Conservation (phyloP, 192 early-diverging fungal genomes). For the Coemansia sp. region DNA sequence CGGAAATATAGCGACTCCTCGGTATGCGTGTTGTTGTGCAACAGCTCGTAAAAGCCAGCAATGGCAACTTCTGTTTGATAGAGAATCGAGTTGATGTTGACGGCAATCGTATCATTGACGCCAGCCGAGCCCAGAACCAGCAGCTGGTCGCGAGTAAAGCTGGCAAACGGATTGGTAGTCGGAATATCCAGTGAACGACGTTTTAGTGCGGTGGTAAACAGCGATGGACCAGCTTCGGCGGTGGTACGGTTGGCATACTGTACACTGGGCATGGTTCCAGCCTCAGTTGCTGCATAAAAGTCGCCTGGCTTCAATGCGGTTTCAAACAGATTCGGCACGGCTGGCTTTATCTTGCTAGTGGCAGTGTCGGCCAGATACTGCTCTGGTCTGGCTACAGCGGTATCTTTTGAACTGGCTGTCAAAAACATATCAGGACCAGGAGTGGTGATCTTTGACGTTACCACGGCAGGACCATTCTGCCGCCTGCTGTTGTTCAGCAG, state of each 20-base stretch:
- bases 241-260: slow-evolving; percentile 23
- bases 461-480: background rate
- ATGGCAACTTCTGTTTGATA: slow-evolving; percentile 51
- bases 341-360: slow-evolving; percentile 11
- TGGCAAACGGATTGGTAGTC: slow-evolving; percentile 25
- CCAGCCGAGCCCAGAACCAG: slow-evolving; percentile 50
- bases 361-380: slow-evolving; percentile 13
- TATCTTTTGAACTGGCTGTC: background rate
- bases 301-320: slow-evolving; percentile 11
- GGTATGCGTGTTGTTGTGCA: slow-evolving; percentile 16
- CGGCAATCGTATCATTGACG: slow-evolving; percentile 59
- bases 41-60: slow-evolving; percentile 19
- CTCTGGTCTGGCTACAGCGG: slow-evolving; percentile 15
- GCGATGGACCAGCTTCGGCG: slow-evolving; percentile 16
- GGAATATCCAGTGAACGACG: slow-evolving; percentile 26
- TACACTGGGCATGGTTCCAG: slow-evolving; percentile 34
- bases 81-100: slow-evolving; percentile 68
- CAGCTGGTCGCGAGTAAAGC: slow-evolving; percentile 28
- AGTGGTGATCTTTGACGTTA: slow-evolving; percentile 21
- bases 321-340: slow-evolving; percentile 1
- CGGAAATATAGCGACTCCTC: slow-evolving; percentile 18
- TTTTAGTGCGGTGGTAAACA: slow-evolving; percentile 18
- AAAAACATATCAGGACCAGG: slow-evolving; percentile 26
- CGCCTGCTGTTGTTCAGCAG: slow-evolving; percentile 16
- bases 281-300: slow-evolving; percentile 31